A percentile compares a stretch with the other conserved stretches of the same genome.
Evolutionary conservation across 106 monocot species (phyloP).

Genomic region (Dendrobium huoshanense): DNA sequence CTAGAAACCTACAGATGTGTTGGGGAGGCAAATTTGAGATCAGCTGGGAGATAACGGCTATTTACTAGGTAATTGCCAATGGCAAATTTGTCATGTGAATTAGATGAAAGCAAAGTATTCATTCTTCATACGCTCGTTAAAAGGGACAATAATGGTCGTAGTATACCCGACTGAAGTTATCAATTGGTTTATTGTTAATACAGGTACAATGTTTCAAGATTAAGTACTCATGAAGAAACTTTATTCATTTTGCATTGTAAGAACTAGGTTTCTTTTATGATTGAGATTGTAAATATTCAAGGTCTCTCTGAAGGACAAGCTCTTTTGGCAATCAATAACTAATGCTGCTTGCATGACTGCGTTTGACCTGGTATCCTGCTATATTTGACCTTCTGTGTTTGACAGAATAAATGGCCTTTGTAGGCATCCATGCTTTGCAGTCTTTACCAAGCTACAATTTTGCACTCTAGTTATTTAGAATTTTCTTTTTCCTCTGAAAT

Average conservation of each 20-base stretch:
- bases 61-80: too few relatives aligned
- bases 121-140: not conserved
- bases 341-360: not conserved
- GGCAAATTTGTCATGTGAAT: not conserved
- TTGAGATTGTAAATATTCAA: conserved; percentile 1
- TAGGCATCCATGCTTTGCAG: not conserved
- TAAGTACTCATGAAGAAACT: not conserved
- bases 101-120: not conserved
- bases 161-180: not conserved
- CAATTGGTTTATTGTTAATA: not conserved
- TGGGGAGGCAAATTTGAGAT: too few relatives aligned
- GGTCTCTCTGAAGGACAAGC: not conserved
- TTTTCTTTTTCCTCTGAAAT: not conserved
- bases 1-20: too few relatives aligned
- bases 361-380: not conserved
- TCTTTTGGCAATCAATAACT: not conserved
- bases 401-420: not conserved
- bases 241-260: not conserved
- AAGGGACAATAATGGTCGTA: not conserved
- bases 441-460: not conserved
- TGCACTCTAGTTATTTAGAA: not conserved
- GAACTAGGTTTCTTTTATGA: not conserved
- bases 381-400: not conserved
- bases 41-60: too few relatives aligned
- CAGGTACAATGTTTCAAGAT: not conserved